These are phyloP conservation scores for Corrigiola litoralis DNA, from an alignment of 179 eudicot genomes.

Conservation along the genomic window DNA sequence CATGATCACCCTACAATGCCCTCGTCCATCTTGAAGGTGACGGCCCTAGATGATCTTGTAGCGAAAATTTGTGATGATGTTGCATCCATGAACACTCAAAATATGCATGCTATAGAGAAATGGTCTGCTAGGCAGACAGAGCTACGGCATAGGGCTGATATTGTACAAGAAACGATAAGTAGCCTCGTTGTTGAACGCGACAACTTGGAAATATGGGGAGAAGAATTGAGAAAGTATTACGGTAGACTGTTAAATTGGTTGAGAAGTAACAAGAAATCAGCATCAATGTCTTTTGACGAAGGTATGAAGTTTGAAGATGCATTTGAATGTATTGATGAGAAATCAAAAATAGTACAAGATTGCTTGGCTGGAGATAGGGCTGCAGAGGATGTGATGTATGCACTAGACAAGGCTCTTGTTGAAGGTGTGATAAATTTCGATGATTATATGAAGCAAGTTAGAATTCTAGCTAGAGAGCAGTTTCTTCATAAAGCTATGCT, in stretches of 20 bases:
- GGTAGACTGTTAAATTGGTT: slow-evolving; percentile 30
- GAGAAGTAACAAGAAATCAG: background rate
- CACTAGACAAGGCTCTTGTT: slow-evolving; percentile 18
- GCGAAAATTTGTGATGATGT: slow-evolving; percentile 26
- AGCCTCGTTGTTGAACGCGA: slow-evolving; percentile 22
- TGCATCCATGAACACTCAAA: background rate
- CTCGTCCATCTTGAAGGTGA: slow-evolving; percentile 22
- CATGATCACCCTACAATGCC: slow-evolving; percentile 31
- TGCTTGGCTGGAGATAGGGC: slow-evolving; percentile 1
- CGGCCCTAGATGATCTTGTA: slow-evolving; percentile 35
- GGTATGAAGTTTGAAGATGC: slow-evolving; percentile 18
- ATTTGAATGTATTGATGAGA: slow-evolving; percentile 30
- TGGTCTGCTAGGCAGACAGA: slow-evolving; percentile 19
- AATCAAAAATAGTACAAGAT: slow-evolving; percentile 16
- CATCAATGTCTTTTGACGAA: background rate
- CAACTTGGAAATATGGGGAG: slow-evolving; percentile 20
- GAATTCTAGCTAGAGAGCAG: slow-evolving; percentile 16
- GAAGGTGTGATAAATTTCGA: slow-evolving; percentile 14
- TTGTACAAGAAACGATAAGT: background rate
- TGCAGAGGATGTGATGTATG: slow-evolving; percentile 18
- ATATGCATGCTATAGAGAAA: slow-evolving; percentile 22
- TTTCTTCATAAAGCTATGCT: slow-evolving; percentile 2
- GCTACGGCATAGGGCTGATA: slow-evolving; percentile 20
- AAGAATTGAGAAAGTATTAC: slow-evolving; percentile 22
- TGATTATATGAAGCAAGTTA: slow-evolving; percentile 14